Percentiles rank a stretch among this genome's conserved stretches.
Conservation (phyloP, 1,139 yeast species). For the Debaryomyces nepalensis region DNA sequence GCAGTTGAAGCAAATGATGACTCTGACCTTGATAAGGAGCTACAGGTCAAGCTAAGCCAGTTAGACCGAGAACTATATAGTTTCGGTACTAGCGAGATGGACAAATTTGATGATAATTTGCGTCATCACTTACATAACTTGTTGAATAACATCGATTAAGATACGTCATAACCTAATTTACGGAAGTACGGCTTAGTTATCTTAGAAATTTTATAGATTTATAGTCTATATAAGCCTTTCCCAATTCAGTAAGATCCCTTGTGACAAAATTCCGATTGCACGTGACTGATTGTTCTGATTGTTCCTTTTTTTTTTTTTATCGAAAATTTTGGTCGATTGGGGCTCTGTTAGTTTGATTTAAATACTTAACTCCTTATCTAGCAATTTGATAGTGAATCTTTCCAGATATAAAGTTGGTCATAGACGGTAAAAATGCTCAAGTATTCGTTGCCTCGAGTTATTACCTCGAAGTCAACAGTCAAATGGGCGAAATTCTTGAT, state of each 20-base stretch:
- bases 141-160: conserved; percentile 1
- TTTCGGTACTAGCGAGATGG: conserved; percentile 33
- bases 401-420: background rate
- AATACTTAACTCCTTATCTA: background rate
- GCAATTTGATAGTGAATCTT: background rate
- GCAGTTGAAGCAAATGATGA: conserved; percentile 33
- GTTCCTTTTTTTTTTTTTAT: conserved; percentile 4
- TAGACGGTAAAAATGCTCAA: background rate
- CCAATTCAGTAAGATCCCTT: conserved; percentile 1
- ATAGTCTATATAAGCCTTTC: background rate
- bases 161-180: background rate
- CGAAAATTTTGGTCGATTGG: conserved; percentile 6
- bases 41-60: conserved; percentile 5
- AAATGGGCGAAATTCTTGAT: conserved; percentile 11
- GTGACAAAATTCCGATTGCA: conserved; percentile 1
- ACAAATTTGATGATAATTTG: conserved; percentile 27
- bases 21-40: conserved; percentile 31
- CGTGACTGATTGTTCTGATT: background rate
- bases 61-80: conserved; percentile 19
- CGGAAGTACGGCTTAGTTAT: background rate
- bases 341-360: conserved; percentile 9
- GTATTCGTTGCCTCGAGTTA: conserved; percentile 5
- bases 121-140: conserved; percentile 1
- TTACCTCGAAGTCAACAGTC: conserved; percentile 7
- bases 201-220: no score